These are phyloP conservation scores for Talaromyces sp. DNA, from an alignment of 2,329 filamentous ascomycete genomes.

Conservation along the genomic window DNA sequence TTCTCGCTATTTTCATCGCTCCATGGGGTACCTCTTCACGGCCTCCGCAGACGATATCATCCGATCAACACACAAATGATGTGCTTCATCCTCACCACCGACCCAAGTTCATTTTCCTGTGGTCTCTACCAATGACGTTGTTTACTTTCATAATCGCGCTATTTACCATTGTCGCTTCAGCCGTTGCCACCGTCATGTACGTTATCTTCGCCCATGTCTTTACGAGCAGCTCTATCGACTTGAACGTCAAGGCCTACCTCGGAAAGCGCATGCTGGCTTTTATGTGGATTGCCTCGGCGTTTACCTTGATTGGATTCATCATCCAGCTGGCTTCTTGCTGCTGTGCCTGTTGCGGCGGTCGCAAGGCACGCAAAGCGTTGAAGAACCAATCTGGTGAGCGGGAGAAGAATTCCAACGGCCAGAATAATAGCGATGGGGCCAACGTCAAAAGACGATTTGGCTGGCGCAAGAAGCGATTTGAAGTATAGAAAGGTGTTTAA, in stretches of 20 bases:
- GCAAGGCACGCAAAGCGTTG: conserved; percentile 31
- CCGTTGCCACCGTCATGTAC: conserved; percentile 79
- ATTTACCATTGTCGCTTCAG: conserved; percentile 62
- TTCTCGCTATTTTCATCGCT: conserved; percentile 64
- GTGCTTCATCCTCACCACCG: conserved; percentile 30
- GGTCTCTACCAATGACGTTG: conserved; percentile 63
- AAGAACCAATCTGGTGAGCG: conserved; percentile 13
- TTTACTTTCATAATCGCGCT: conserved; percentile 64
- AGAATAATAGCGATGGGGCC: background rate
- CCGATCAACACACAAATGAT: conserved; percentile 22
- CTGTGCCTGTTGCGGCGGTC: conserved; percentile 49
- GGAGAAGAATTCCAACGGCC: background rate
- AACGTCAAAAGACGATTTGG: conserved; percentile 2
- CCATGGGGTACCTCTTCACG: conserved; percentile 47
- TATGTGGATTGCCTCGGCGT: conserved; percentile 76
- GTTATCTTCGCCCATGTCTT: conserved; percentile 75
- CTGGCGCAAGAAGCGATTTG: conserved; percentile 5
- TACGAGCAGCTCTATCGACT: conserved; percentile 57
- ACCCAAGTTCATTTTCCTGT: conserved; percentile 31
- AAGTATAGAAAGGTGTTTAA: background rate
- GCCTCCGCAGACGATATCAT: conserved; percentile 27
- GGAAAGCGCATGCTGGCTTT: conserved; percentile 75
- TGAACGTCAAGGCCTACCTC: conserved; percentile 70
- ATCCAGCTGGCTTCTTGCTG: conserved; percentile 74
- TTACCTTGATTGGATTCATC: conserved; percentile 63